Evolutionary conservation across 495 filamentous ascomycete species (phyloP).

Genomic region (Bombardia bombarda): DNA sequence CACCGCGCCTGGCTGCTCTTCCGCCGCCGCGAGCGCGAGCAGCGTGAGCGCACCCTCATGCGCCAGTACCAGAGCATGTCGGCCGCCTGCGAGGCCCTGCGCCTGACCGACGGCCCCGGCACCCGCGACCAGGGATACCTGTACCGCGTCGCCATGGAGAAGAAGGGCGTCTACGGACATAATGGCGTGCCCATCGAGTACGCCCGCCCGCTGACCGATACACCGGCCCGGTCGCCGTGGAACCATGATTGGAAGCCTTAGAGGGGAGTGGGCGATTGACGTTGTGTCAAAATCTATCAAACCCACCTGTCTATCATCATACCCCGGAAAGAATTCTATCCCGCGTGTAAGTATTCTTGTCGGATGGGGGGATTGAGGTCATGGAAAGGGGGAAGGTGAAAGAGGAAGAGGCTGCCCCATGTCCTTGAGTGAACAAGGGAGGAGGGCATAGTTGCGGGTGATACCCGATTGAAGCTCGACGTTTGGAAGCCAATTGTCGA

Average conservation of each 20-base stretch:
- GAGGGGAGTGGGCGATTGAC: background rate
- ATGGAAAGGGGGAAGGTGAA: too few species aligned
- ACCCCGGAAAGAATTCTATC: too few species aligned
- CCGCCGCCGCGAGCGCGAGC: conserved; percentile 52
- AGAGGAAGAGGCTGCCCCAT: too few species aligned
- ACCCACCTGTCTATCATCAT: too few species aligned
- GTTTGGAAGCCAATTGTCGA: too few species aligned
- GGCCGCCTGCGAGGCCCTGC: conserved; percentile 71
- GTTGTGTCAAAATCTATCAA: too few species aligned
- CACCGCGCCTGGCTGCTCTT: conserved; percentile 86
- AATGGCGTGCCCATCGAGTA: conserved; percentile 76
- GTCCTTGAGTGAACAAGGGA: too few species aligned
- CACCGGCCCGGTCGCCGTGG: conserved; percentile 63
- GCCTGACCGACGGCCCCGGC: conserved; percentile 53
- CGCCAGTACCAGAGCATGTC: conserved; percentile 71
- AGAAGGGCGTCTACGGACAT: conserved; percentile 63
- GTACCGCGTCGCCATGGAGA: conserved; percentile 77
- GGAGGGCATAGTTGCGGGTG: too few species aligned
- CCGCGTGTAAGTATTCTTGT: too few species aligned
- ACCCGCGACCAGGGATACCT: conserved; percentile 62
- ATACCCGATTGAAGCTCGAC: too few species aligned
- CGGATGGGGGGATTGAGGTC: too few species aligned
- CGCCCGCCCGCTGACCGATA: conserved; percentile 73
- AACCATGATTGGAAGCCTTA: conserved; percentile 61
- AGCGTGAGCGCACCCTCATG: conserved; percentile 55